Conservation (phyloP, 768 basidiomycete genomes). For the Leucocoprinus sp. region DNA sequence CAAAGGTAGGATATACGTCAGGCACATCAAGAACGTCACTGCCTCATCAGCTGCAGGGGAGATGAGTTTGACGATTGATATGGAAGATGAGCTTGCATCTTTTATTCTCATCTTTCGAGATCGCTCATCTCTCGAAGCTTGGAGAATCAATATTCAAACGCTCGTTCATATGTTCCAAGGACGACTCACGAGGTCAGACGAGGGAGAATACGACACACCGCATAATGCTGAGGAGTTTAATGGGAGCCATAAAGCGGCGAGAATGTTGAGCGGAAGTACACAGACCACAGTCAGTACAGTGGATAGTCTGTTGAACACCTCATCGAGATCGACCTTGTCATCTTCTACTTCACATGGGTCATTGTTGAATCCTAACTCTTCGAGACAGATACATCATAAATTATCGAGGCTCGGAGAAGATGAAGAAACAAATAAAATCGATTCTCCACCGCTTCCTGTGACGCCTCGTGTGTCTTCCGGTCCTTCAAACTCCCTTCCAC, state of each 20-base stretch:
- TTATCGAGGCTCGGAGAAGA: conserved; percentile 65
- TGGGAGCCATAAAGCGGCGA: conserved; percentile 64
- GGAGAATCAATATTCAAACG: conserved; percentile 76
- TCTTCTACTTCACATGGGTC: conserved; percentile 70
- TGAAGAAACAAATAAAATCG: conserved; percentile 55
- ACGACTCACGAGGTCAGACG: conserved; percentile 20
- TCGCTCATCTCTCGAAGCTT: conserved; percentile 78
- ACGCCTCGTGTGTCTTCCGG: conserved; percentile 67
- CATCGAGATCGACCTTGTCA: conserved; percentile 61
- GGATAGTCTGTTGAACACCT: conserved; percentile 62
- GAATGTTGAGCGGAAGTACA: conserved; percentile 67
- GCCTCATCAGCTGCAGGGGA: conserved; percentile 74
- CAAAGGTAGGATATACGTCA: conserved; percentile 92
- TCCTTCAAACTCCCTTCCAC: conserved; percentile 72
- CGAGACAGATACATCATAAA: conserved; percentile 34
- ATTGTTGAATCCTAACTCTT: conserved; percentile 20
- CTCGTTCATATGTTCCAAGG: conserved; percentile 69
- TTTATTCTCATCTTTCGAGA: conserved; percentile 97
- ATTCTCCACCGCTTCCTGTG: conserved; percentile 47
- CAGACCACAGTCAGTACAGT: conserved; percentile 55
- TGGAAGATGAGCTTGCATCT: conserved; percentile 95
- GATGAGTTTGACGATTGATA: conserved; percentile 91
- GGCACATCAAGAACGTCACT: conserved; percentile 86
- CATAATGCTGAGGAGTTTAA: conserved; percentile 72
- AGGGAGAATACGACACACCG: conserved; percentile 14